These are phyloP conservation scores for Citrus mangshanensis DNA, from an alignment of 345 rosid species.

Conservation along the genomic window DNA sequence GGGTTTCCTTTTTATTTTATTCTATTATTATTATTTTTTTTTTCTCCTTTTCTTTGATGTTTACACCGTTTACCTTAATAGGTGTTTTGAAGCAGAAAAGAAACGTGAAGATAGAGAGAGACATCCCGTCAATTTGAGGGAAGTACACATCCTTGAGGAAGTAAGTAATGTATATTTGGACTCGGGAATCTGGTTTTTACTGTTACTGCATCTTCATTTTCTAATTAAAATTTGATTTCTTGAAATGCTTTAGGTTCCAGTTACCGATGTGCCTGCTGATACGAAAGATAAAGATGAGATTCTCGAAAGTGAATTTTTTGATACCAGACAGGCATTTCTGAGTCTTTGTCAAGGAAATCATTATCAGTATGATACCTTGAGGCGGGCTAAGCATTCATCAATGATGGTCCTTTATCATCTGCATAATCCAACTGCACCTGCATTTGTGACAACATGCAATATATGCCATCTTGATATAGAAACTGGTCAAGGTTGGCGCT, in stretches of 20 bases:
- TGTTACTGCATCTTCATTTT: slow-evolving; percentile 13
- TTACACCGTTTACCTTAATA: slow-evolving; percentile 29
- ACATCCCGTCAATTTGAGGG: slow-evolving; percentile 79
- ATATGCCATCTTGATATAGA: slow-evolving; percentile 85
- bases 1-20: no score
- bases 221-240: slow-evolving; percentile 19
- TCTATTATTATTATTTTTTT: no score
- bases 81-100: slow-evolving; percentile 89
- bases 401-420: slow-evolving; percentile 99
- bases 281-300: slow-evolving; percentile 95
- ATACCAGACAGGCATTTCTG: slow-evolving; percentile 95
- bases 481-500: slow-evolving; percentile 99
- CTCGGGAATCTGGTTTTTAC: neutral
- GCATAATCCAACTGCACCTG: slow-evolving; percentile 98
- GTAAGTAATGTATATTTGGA: slow-evolving; percentile 45
- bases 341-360: slow-evolving; percentile 99
- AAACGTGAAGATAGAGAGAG: slow-evolving; percentile 82
- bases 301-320: slow-evolving; percentile 96
- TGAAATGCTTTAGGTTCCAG: slow-evolving; percentile 53
- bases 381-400: slow-evolving; percentile 98
- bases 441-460: slow-evolving; percentile 92
- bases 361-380: slow-evolving; percentile 95
- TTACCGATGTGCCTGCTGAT: slow-evolving; percentile 65
- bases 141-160: slow-evolving; percentile 62
- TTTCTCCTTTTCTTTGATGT: neutral